A percentile compares a stretch with the other conserved stretches of the same genome.
phyloP scores from a whole-genome alignment of 108 stramenopile species.

The Nannochloropsis oceanica region DNA sequence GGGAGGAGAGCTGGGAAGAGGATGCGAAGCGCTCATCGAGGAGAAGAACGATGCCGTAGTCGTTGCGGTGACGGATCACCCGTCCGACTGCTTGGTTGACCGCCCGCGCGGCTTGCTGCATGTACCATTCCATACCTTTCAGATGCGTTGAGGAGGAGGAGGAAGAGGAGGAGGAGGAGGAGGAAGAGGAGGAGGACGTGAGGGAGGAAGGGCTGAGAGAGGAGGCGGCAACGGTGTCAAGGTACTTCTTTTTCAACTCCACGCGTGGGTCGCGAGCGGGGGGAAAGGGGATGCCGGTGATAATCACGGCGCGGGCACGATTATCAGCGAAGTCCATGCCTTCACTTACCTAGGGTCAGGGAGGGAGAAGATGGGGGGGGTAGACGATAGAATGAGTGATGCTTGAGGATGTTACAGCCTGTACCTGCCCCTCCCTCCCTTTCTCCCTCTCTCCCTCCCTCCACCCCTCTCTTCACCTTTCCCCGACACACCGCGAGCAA shows the following conservation, averaged over 20 bases:
- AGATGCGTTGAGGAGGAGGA: not conserved
- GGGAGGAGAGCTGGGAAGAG: not conserved
- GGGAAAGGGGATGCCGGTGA: slow-evolving; percentile 93
- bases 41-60: slow-evolving; percentile 87
- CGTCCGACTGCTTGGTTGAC: slow-evolving; percentile 97
- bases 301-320: slow-evolving; percentile 78
- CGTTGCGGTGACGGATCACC: slow-evolving; percentile 87
- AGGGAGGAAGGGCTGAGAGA: not conserved
- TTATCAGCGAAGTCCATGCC: slow-evolving; percentile 75
- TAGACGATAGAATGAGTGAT: not conserved
- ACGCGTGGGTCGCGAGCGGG: slow-evolving; percentile 85
- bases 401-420: not conserved
- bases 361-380: not conserved
- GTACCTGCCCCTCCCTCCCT: not conserved
- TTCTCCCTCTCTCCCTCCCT: not conserved
- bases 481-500: slow-evolving; percentile 91
- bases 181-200: not conserved
- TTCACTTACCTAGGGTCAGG: slow-evolving; percentile 20
- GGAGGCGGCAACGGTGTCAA: slow-evolving; percentile 48
- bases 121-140: slow-evolving; percentile 84
- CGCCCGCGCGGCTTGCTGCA: slow-evolving; percentile 82
- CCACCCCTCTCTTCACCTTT: slow-evolving; percentile 37
- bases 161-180: slow-evolving; percentile 1
- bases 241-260: slow-evolving; percentile 71
- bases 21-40: slow-evolving; percentile 64